A percentile compares a stretch with the other conserved stretches of the same genome.
Conservation (phyloP, 495 filamentous ascomycete genomes). For the Bacidia rubella region DNA sequence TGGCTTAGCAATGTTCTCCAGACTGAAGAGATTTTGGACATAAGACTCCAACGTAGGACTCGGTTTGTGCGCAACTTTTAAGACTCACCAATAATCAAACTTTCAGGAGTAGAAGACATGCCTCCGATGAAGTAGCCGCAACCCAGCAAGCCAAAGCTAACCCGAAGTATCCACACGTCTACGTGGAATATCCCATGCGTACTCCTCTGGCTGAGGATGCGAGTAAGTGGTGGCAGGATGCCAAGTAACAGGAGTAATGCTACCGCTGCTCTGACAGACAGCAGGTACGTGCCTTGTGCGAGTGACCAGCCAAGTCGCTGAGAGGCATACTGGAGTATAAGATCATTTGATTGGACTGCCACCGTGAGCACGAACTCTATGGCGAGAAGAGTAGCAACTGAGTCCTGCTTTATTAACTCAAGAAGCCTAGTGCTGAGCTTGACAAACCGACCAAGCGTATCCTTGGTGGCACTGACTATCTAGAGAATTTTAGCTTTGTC, state of each 20-base stretch:
- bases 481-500: background rate
- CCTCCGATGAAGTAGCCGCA: background rate
- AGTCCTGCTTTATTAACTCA: background rate
- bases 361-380: background rate
- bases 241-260: background rate
- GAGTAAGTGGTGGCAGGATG: background rate
- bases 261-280: background rate
- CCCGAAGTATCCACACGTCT: background rate
- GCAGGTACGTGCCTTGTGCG: background rate
- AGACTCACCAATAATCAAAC: background rate
- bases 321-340: background rate
- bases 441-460: background rate
- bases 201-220: background rate
- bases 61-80: too few species aligned
- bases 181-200: background rate
- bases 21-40: background rate
- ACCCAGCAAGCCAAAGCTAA: background rate
- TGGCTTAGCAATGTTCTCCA: background rate
- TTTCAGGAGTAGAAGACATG: background rate
- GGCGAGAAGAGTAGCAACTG: background rate
- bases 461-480: background rate
- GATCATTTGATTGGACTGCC: background rate
- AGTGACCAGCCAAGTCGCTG: background rate
- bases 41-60: background rate
- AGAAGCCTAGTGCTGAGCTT: background rate